Base-by-base conservation (phyloP, 805 yeast genomes). In the Isabelozyma gotoi region DNA sequence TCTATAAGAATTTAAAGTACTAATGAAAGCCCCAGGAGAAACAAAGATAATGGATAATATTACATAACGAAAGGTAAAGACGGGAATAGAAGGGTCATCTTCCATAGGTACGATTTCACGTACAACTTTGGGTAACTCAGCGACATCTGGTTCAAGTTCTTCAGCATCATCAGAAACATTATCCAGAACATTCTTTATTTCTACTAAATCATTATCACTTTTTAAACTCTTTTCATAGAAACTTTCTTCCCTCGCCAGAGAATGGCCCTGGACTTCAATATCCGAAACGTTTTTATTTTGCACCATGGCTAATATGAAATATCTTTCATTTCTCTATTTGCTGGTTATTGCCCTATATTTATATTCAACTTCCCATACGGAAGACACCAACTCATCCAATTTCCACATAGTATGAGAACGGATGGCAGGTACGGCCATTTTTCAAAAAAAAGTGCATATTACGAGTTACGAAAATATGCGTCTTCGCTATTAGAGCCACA, bases 1-100 rank as follows among this genome's bases (percentile, higher is more conserved):
- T 16, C 71, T 53, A 47, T 60, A 66, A n/a, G 65, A 58, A 42
- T 65, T 64, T 52, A 66, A 55, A 1, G 70, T 65, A 36, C 60
- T 67, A n/a, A 66, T 60, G 42, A 66, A 62, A 1, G 71, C 71
- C 6, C 71, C 71, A 6, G 71, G 71, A 11, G 65, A 48, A 19
- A 66, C 53, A 40, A 66, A 63, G 0, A 65, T 29, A 8, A 60
- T 46, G 5, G 69, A 48, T 3, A 66, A 52, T 7, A 66, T 14
- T 21, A 66, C 48, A 44, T 55, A 59, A 2, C 71, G 51, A 40
- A 65, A 61, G 2, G 71, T 66, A 4, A 65, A 42, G 6, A 64
- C 65, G 1, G 68, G 71, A 8, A 57, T 49, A 10, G 48, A 46
- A 7, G 68, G 63, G 40, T 66, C 70, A 35, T 66, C 70, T 11